A percentile compares a stretch with the other conserved stretches of the same genome.
Evolutionary conservation across 306 rosid species (phyloP).

Genomic region (Fragaria iinumae): DNA sequence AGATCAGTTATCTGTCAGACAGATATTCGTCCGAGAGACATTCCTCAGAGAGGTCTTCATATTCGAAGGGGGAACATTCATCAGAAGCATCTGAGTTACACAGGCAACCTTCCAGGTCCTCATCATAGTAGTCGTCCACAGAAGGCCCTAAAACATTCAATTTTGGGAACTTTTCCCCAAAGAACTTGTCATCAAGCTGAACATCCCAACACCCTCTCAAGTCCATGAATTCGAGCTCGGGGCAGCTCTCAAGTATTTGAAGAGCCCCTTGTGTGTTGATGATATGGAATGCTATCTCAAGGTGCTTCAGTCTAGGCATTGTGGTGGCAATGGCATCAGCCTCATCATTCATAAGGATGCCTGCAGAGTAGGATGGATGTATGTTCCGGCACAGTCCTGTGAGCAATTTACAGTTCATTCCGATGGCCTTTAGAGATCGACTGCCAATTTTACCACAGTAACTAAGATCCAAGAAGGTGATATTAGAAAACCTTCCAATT

Average conservation of each 20-base stretch:
- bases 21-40: not conserved
- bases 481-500: conserved; percentile 56
- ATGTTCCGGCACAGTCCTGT: conserved; percentile 75
- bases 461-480: conserved; percentile 90
- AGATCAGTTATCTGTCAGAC: not conserved
- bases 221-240: conserved; percentile 70
- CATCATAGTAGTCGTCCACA: conserved; percentile 49
- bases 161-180: conserved; percentile 57
- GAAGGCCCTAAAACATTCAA: conserved; percentile 75
- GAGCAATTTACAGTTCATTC: conserved; percentile 79
- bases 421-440: conserved; percentile 61
- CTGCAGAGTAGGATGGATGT: conserved; percentile 80
- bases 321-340: conserved; percentile 81
- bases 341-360: conserved; percentile 75
- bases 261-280: conserved; percentile 55
- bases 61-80: not conserved
- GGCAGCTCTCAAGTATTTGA: conserved; percentile 59
- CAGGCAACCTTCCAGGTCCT: conserved; percentile 68
- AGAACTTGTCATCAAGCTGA: conserved; percentile 45
- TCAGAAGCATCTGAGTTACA: conserved; percentile 54
- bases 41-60: not conserved
- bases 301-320: conserved; percentile 91
- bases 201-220: conserved; percentile 95
- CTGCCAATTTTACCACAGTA: conserved; percentile 71
- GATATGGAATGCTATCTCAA: conserved; percentile 85